Evolutionary conservation across 805 yeast species (phyloP).

Genomic region (Sugiyamaella americana): DNA sequence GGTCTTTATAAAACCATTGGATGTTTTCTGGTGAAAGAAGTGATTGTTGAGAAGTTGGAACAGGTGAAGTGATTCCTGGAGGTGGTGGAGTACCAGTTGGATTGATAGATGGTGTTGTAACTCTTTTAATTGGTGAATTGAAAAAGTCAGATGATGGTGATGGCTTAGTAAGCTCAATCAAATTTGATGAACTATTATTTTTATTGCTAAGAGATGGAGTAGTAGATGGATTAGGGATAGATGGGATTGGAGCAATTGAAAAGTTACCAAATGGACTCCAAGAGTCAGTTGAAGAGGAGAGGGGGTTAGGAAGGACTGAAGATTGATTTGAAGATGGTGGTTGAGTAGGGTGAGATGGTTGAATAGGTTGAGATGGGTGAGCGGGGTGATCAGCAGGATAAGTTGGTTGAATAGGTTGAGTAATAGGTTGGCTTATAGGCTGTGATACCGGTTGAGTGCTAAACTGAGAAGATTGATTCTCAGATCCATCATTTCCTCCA

Average conservation of each 20-base stretch:
- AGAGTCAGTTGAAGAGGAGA: neutral
- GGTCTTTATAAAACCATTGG: constrained; percentile 70
- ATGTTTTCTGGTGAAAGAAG: constrained; percentile 38
- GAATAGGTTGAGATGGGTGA: neutral
- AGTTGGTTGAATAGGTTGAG: no score
- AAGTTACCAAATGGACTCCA: constrained; percentile 8
- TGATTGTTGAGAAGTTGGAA: neutral
- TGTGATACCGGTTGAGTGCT: no score
- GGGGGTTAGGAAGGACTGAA: neutral
- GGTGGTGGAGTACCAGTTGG: constrained; percentile 13
- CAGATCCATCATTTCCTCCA: neutral
- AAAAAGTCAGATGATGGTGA: constrained; percentile 5
- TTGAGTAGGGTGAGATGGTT: no score
- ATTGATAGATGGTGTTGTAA: constrained; percentile 8
- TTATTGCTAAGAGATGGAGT: neutral
- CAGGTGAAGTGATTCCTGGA: constrained; percentile 16
- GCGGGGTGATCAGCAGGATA: no score
- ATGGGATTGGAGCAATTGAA: neutral
- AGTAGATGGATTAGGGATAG: neutral
- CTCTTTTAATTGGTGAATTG: neutral
- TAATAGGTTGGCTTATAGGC: no score
- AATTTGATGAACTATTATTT: neutral
- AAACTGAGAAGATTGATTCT: neutral
- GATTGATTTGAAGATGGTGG: neutral
- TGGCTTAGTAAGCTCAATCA: neutral